Percentiles rank a stretch among this genome's conserved stretches.
Evolutionary conservation across 495 filamentous ascomycete species (phyloP).

Genomic region (Sphaerosporella brunnea): DNA sequence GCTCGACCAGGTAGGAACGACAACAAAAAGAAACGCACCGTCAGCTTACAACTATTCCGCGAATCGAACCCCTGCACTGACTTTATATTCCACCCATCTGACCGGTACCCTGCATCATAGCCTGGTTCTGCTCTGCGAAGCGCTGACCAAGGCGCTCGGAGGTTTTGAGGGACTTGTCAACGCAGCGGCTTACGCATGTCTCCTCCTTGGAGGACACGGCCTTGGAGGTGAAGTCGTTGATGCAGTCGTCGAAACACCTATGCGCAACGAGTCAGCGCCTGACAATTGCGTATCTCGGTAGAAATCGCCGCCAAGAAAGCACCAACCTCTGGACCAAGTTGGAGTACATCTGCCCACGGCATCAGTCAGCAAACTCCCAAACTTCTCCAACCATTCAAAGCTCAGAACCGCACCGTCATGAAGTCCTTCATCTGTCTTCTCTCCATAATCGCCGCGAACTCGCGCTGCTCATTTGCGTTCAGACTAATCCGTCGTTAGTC

Average conservation of each 20-base stretch:
- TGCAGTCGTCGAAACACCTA: slow-evolving; percentile 87
- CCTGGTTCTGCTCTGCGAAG: slow-evolving; percentile 52
- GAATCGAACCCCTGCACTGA: no score
- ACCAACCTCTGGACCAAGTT: slow-evolving; percentile 57
- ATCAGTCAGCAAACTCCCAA: not conserved
- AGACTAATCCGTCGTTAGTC: no score
- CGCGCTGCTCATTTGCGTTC: slow-evolving; percentile 65
- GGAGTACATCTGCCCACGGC: slow-evolving; percentile 66
- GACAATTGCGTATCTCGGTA: no score
- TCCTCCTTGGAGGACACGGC: slow-evolving; percentile 70
- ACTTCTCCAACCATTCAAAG: no score
- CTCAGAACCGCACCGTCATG: slow-evolving; percentile 58
- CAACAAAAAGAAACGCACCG: no score
- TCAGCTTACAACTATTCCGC: no score
- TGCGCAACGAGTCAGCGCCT: no score
- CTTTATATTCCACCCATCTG: not conserved
- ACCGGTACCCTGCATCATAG: slow-evolving; percentile 22
- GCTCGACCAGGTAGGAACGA: no score
- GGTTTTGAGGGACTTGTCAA: slow-evolving; percentile 83
- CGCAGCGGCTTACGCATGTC: slow-evolving; percentile 78
- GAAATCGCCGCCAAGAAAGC: no score
- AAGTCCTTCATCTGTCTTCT: slow-evolving; percentile 97
- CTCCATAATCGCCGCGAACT: slow-evolving; percentile 83
- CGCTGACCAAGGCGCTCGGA: slow-evolving; percentile 71
- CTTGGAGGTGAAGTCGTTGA: slow-evolving; percentile 97